Conservation (phyloP, 139 green algal genomes). For the Penium margaritaceum region DNA sequence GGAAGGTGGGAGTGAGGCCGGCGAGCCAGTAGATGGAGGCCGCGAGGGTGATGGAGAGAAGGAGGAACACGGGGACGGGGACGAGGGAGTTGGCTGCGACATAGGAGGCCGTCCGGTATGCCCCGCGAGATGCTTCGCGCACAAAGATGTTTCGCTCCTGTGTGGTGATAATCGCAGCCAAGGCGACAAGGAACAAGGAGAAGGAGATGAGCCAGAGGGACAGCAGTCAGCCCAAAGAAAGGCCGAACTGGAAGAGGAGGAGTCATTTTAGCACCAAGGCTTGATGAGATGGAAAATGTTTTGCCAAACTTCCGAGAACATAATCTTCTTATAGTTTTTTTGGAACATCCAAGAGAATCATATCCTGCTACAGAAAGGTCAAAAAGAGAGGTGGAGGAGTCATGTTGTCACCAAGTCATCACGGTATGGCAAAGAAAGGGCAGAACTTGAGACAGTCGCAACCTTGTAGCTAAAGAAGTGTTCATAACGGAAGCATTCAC, state of each 20-base stretch:
- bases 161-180: too few relatives aligned
- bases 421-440: background rate
- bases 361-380: background rate
- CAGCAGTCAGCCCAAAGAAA: background rate
- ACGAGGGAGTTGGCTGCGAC: constrained; percentile 41
- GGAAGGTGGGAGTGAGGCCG: constrained; percentile 6
- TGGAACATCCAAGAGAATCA: background rate
- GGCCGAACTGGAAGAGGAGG: background rate
- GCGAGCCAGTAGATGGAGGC: constrained; percentile 33
- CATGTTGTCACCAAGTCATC: background rate
- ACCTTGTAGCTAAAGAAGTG: too few relatives aligned
- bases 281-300: too few relatives aligned
- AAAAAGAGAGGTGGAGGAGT: background rate
- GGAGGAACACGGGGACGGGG: constrained; percentile 36
- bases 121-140: constrained; percentile 43
- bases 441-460: too few relatives aligned
- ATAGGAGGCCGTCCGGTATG: constrained; percentile 46
- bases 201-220: background rate
- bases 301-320: too few relatives aligned
- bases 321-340: constrained; percentile 1
- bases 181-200: background rate
- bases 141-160: constrained; percentile 44
- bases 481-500: too few relatives aligned
- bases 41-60: constrained; percentile 17
- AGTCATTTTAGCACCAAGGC: too few relatives aligned